Percentiles rank a stretch among this genome's conserved stretches.
These are phyloP conservation scores for Metschnikowia arizonensis DNA, from an alignment of 805 yeast species.

Conservation along the genomic window DNA sequence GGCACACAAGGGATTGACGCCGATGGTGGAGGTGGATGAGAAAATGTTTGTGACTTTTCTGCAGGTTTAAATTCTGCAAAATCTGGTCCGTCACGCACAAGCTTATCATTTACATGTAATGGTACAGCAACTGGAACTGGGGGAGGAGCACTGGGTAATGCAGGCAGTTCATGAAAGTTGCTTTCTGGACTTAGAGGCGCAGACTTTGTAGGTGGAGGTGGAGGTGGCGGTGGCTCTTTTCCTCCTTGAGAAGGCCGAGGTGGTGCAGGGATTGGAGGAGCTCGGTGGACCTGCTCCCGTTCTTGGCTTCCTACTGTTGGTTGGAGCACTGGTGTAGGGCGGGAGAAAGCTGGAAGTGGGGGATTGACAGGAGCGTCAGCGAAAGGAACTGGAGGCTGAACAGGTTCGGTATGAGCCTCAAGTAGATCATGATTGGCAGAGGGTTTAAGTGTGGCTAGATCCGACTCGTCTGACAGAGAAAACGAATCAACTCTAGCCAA, in stretches of 20 bases:
- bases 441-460: background rate
- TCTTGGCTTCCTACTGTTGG: constrained; percentile 15
- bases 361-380: background rate
- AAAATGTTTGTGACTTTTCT: constrained; percentile 10
- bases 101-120: constrained; percentile 9
- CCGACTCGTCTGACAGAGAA: constrained; percentile 4
- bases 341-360: constrained; percentile 9
- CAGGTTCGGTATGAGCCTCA: background rate
- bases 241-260: constrained; percentile 10
- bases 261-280: constrained; percentile 14
- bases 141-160: constrained; percentile 7
- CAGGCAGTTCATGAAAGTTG: constrained; percentile 8
- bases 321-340: constrained; percentile 21
- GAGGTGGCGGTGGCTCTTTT: constrained; percentile 9
- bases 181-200: constrained; percentile 3
- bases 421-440: constrained; percentile 2
- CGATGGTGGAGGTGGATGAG: constrained; percentile 16
- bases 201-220: constrained; percentile 14
- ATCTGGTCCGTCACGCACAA: constrained; percentile 9
- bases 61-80: constrained; percentile 4
- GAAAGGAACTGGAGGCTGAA: constrained; percentile 14
- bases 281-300: background rate
- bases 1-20: constrained; percentile 12
- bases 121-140: constrained; percentile 10
- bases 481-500: constrained; percentile 2